phyloP scores from a whole-genome alignment of 2,329 filamentous ascomycete genomes.

The Biscogniauxia marginata region DNA sequence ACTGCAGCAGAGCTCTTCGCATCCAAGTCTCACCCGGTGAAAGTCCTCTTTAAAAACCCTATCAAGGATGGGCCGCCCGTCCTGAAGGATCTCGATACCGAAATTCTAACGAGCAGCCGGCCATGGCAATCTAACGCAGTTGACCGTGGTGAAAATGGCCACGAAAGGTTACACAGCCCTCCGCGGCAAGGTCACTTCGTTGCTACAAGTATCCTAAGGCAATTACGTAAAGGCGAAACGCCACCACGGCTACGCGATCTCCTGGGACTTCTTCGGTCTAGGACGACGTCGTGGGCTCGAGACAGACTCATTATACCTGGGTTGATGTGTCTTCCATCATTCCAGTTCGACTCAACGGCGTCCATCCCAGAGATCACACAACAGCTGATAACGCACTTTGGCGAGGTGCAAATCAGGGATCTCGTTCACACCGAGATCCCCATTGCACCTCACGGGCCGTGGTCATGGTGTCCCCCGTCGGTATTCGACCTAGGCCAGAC shows the following conservation, averaged over 20 bases:
- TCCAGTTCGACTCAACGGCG: background rate
- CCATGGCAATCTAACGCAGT: too few relatives aligned
- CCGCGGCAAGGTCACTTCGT: slow-evolving; percentile 3
- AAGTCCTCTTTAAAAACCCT: slow-evolving; percentile 3
- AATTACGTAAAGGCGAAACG: too few relatives aligned
- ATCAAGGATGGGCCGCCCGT: slow-evolving; percentile 1
- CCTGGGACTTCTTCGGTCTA: background rate
- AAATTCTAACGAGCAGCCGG: too few relatives aligned
- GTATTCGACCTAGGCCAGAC: slow-evolving; percentile 4
- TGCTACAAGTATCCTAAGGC: slow-evolving; percentile 1
- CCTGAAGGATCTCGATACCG: slow-evolving; percentile 2
- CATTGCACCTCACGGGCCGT: slow-evolving; percentile 2
- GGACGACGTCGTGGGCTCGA: slow-evolving; percentile 5
- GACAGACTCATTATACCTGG: slow-evolving; percentile 5
- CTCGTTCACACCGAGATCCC: slow-evolving; percentile 4
- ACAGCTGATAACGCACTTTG: slow-evolving; percentile 1
- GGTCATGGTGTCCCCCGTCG: slow-evolving; percentile 10
- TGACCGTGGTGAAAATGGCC: slow-evolving; percentile 1
- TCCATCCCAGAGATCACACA: slow-evolving; percentile 3
- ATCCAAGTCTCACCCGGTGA: slow-evolving; percentile 4
- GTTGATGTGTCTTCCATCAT: slow-evolving; percentile 2
- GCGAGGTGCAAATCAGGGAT: background rate
- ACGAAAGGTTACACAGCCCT: slow-evolving; percentile 1
- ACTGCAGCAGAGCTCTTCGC: slow-evolving; percentile 5
- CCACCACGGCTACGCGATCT: too few relatives aligned